Base-by-base conservation (phyloP, 345 rosid genomes). In the Physaria fendleri region DNA sequence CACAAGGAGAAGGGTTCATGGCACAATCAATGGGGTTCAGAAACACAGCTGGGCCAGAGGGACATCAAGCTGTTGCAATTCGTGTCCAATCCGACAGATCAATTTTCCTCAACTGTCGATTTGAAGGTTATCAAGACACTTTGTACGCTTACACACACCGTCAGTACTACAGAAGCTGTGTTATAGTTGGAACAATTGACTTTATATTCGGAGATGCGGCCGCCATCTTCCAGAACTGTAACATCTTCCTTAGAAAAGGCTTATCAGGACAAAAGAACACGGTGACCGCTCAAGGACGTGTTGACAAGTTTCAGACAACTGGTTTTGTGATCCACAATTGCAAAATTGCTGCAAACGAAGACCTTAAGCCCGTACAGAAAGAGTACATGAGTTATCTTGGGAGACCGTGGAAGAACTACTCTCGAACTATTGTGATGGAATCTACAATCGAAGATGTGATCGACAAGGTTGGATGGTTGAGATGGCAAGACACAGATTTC, bases 121-220 rank as follows among this genome's bases (percentile, higher is more conserved):
- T 90, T 14, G 97, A 90, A 48, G 95, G 95, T 0, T 82, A 74
- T 66, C 95, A 86, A 64, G 84, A 82, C 73, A 86, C 97, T 15
- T 57, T 89, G 8, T 86, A 85, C 13, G 89, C 35, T 8, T 90
- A 86, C 46, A 68, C 87, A 3, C 97, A 89, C 52, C 87, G 97
- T n/a, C 97, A 89, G 35, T 86, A 61, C 73, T 89, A 82, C 61
- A 57, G 79, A 29, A 77, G 83, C 54, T 85, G 91, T 18, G 79
- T 86, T 18, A 69, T 89, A 8, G 2, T 69, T 0, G 97, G 97
- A 3, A 87, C 95, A 1, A 23, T 84, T 7, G 97, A 89, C 66
- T 86, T 89, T 77, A 86, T 89, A 56, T 89, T 89, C 2, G 95
- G 97, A 0, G 97, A 90, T 5, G 95, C 97, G 0, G 69, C 92